Percentiles rank a stretch among this genome's conserved stretches.
These are phyloP conservation scores for Agrocybe pediades DNA, from an alignment of 768 basidiomycete genomes.

Conservation along the genomic window DNA sequence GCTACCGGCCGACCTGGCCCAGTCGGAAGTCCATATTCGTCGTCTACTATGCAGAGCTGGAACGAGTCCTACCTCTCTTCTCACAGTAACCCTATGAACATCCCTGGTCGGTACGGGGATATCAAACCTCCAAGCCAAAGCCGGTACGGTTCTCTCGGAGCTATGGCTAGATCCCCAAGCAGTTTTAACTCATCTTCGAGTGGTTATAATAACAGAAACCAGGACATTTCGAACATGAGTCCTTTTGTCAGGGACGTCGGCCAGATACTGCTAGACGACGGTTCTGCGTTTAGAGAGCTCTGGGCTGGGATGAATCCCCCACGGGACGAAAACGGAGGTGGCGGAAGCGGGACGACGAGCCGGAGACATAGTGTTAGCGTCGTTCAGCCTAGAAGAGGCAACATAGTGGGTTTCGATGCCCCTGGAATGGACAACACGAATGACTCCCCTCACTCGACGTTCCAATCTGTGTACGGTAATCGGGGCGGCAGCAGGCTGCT, in stretches of 20 bases:
- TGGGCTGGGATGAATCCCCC: slow-evolving; percentile 74
- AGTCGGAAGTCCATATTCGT: slow-evolving; percentile 50
- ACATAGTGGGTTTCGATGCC: slow-evolving; percentile 69
- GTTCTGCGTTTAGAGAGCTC: slow-evolving; percentile 68
- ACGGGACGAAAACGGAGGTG: slow-evolving; percentile 60
- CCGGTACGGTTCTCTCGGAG: slow-evolving; percentile 67
- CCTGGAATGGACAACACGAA: slow-evolving; percentile 45
- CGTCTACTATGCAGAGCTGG: slow-evolving; percentile 58
- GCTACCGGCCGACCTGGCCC: slow-evolving; percentile 60
- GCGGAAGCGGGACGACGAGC: slow-evolving; percentile 80
- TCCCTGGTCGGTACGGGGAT: slow-evolving; percentile 55
- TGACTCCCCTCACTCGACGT: slow-evolving; percentile 32
- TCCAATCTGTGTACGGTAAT: slow-evolving; percentile 34
- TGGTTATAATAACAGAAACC: slow-evolving; percentile 44
- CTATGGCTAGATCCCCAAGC: slow-evolving; percentile 55
- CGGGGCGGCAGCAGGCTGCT: slow-evolving; percentile 67
- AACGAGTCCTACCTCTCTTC: slow-evolving; percentile 53
- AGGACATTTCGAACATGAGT: slow-evolving; percentile 76
- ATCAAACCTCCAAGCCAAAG: slow-evolving; percentile 62
- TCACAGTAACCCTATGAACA: slow-evolving; percentile 52
- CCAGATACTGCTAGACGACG: slow-evolving; percentile 76
- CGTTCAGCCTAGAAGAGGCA: slow-evolving; percentile 71
- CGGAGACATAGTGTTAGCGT: slow-evolving; percentile 82
- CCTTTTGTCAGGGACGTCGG: slow-evolving; percentile 86
- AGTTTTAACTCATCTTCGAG: slow-evolving; percentile 55